Conservation (phyloP, 2,329 filamentous ascomycete species). For the Pseudogymnoascus verrucosus region DNA sequence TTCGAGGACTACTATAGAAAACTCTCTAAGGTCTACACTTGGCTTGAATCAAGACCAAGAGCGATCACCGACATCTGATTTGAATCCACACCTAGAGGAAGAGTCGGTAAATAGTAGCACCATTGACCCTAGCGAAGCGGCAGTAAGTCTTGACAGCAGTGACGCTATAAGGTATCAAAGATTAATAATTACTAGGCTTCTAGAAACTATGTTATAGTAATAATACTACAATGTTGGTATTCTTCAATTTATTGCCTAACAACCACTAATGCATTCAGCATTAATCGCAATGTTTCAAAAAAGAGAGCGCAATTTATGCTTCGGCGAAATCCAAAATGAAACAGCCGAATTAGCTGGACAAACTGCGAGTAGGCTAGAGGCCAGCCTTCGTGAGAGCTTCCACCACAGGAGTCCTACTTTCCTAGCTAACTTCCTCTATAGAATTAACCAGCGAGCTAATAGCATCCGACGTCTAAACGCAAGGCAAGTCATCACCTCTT, state of each 20-base stretch:
- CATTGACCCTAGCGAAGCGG: neutral
- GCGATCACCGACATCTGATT: neutral
- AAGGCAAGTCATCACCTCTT: neutral
- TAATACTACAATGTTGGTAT: neutral
- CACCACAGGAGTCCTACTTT: neutral
- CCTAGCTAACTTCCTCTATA: neutral
- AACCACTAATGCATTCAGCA: neutral
- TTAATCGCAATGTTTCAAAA: neutral
- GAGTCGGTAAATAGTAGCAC: neutral
- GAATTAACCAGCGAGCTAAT: neutral
- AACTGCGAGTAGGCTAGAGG: neutral
- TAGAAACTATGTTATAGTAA: neutral
- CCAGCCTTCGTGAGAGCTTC: neutral
- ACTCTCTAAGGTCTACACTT: neutral
- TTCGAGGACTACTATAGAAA: neutral
- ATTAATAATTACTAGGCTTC: neutral
- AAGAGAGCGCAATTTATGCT: neutral
- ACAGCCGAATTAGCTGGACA: neutral
- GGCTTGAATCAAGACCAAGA: neutral
- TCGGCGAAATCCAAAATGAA: neutral
- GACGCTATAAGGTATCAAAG: neutral
- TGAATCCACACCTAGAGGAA: neutral
- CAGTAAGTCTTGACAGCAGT: neutral
- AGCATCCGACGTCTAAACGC: neutral
- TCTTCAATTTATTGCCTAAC: neutral